These are phyloP conservation scores for Zoysia japonica DNA, from an alignment of 176 grass and related monocot genomes.

Conservation along the genomic window DNA sequence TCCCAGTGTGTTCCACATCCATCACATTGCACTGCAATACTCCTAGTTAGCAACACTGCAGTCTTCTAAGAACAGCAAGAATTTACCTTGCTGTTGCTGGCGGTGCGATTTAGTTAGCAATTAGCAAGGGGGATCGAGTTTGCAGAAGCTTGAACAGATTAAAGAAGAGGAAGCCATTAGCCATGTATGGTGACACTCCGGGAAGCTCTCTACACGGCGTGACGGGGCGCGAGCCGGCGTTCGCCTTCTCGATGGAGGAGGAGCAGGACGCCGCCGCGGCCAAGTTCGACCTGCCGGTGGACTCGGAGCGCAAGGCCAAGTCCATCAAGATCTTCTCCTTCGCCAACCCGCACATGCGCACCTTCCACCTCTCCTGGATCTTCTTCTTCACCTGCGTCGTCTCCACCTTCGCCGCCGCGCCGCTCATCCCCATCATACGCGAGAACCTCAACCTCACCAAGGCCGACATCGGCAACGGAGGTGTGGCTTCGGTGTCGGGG, in stretches of 20 bases:
- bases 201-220: conserved; percentile 72
- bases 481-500: conserved; percentile 76
- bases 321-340: conserved; percentile 59
- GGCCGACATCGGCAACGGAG: conserved; percentile 78
- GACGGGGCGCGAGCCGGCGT: conserved; percentile 55
- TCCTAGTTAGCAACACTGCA: too few species aligned
- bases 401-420: conserved; percentile 82
- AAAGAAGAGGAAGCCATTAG: too few species aligned
- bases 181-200: conserved; percentile 6
- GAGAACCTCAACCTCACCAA: conserved; percentile 70
- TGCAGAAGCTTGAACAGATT: too few species aligned
- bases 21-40: too few species aligned
- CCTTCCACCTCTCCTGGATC: conserved; percentile 74
- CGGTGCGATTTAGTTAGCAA: too few species aligned
- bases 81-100: too few species aligned
- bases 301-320: conserved; percentile 85
- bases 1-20: too few species aligned
- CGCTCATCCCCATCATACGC: conserved; percentile 75
- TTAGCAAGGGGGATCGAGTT: too few species aligned
- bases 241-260: conserved; percentile 35
- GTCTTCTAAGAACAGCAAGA: too few species aligned
- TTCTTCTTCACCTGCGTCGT: conserved; percentile 96
- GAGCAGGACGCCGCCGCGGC: background rate
- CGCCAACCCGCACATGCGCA: conserved; percentile 44
- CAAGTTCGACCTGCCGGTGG: conserved; percentile 64